Evolutionary conservation across 1,284 basidiomycete genomes (phyloP).

Genomic region (Pseudozyma pruni): DNA sequence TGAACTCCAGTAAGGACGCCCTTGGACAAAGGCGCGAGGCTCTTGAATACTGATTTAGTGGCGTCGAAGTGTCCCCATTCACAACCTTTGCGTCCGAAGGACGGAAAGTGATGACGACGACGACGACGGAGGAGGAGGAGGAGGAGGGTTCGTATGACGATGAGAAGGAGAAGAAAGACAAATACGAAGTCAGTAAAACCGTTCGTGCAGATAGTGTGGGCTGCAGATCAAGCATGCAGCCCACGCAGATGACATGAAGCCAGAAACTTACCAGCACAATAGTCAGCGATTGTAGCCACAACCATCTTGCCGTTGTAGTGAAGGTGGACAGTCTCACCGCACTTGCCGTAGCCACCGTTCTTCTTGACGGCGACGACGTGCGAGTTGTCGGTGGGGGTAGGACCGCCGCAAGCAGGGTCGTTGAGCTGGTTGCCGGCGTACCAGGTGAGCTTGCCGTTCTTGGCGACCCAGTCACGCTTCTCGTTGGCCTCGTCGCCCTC

Average conservation of each 20-base stretch:
- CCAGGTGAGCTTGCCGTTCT: constrained; percentile 56
- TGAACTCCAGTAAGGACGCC: constrained; percentile 56
- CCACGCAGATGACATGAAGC: too few species aligned
- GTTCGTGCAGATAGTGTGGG: too few species aligned
- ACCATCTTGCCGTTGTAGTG: constrained; percentile 61
- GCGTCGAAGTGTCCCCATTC: constrained; percentile 57
- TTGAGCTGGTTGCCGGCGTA: constrained; percentile 59
- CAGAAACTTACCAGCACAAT: too few species aligned
- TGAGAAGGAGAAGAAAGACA: too few species aligned
- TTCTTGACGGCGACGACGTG: constrained; percentile 57
- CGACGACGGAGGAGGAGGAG: too few species aligned
- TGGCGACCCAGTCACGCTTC: constrained; percentile 46
- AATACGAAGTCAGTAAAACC: too few species aligned
- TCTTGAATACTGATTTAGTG: constrained; percentile 54
- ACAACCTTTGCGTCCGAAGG: constrained; percentile 47
- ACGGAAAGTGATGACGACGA: too few species aligned
- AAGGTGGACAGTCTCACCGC: constrained; percentile 59
- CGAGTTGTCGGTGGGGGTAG: constrained; percentile 51
- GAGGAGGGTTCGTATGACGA: too few species aligned
- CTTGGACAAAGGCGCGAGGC: constrained; percentile 50
- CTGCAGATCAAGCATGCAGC: too few species aligned
- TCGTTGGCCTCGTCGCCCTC: constrained; percentile 16
- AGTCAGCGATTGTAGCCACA: constrained; percentile 53
- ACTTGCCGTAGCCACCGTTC: constrained; percentile 54
- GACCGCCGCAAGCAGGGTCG: constrained; percentile 63